A percentile compares a stretch with the other conserved stretches of the same genome.
phyloP scores from a whole-genome alignment of 2,329 filamentous ascomycete genomes.

The Ustulina deusta region DNA sequence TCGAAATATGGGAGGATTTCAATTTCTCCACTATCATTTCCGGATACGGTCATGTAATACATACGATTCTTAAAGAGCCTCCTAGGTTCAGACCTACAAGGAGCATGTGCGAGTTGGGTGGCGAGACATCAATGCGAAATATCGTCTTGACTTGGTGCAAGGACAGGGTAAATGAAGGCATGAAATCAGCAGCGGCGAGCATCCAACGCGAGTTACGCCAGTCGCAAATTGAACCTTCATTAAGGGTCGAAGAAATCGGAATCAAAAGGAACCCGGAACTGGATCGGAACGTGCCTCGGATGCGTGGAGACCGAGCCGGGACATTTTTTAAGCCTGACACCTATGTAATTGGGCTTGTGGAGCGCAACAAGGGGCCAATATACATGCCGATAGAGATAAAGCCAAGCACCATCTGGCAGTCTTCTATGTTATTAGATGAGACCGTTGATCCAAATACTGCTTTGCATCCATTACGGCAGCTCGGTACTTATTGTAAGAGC shows the following conservation, averaged over 20 bases:
- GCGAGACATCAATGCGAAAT: background rate
- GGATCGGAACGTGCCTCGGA: background rate
- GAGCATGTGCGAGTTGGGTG: background rate
- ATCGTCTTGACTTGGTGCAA: background rate
- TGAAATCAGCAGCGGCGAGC: background rate
- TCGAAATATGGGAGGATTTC: background rate
- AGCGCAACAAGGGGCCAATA: background rate
- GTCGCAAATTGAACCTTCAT: background rate
- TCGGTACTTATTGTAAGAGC: background rate
- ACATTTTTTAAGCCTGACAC: background rate
- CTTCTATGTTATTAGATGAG: background rate
- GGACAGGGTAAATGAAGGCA: background rate
- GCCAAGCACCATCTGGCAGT: background rate
- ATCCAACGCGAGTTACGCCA: background rate
- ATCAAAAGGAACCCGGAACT: background rate
- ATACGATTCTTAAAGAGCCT: background rate
- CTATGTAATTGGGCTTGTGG: background rate
- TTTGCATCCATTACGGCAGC: background rate
- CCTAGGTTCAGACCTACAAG: background rate
- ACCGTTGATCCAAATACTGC: background rate
- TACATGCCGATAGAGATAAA: background rate
- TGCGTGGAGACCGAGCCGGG: background rate
- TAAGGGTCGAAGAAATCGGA: background rate
- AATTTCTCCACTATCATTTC: background rate
- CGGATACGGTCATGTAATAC: background rate